Percentiles rank a stretch among this genome's conserved stretches.
Evolutionary conservation across 306 rosid species (phyloP).

Genomic region (Argentina anserina): DNA sequence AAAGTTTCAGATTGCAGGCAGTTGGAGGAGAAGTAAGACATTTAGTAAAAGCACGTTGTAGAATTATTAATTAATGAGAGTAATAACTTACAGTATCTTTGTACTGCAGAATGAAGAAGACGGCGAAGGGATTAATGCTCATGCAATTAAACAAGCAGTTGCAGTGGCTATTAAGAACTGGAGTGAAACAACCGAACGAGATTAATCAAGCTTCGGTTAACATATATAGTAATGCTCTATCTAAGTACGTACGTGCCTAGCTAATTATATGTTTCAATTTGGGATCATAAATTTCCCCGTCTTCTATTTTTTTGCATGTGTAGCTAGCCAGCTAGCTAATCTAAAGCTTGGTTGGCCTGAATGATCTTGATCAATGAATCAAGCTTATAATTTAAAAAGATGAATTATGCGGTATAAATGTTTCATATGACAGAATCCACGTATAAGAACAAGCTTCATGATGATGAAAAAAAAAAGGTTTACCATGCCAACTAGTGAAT

Average conservation of each 20-base stretch:
- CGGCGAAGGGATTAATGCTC: constrained; percentile 41
- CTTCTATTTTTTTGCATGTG: background rate
- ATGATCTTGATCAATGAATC: background rate
- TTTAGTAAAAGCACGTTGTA: background rate
- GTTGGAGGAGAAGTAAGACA: constrained; percentile 82
- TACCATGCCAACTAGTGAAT: background rate
- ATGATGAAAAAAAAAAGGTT: background rate
- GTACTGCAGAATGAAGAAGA: constrained; percentile 39
- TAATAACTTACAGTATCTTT: background rate
- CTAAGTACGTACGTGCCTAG: background rate
- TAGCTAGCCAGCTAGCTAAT: background rate
- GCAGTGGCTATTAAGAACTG: constrained; percentile 48
- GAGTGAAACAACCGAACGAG: constrained; percentile 38
- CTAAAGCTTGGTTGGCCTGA: constrained; percentile 19
- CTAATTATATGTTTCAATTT: background rate
- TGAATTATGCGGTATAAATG: background rate
- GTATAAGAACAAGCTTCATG: background rate
- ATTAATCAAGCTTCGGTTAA: constrained; percentile 20
- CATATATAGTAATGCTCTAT: background rate
- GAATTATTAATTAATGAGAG: background rate
- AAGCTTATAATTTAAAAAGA: background rate
- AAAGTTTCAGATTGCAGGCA: constrained; percentile 77
- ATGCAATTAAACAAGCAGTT: constrained; percentile 46
- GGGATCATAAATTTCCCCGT: background rate
- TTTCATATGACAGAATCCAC: background rate